Evolutionary conservation across 805 yeast species (phyloP), one percentile per base, ranked within the genome.

Genomic region (Saturnispora gosingensis): DNA sequence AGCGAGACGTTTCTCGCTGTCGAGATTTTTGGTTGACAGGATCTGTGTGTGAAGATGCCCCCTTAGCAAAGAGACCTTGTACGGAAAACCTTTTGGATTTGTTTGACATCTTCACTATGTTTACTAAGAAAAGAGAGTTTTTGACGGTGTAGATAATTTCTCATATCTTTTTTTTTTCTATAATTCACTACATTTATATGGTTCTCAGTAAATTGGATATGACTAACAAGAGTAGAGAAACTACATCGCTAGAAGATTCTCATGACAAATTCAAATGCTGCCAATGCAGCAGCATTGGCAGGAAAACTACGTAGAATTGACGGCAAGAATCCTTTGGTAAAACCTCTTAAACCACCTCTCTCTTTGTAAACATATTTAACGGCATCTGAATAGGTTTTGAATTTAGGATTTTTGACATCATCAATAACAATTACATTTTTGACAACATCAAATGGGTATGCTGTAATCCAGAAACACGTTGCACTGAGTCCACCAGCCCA

Each of bases 401-500:
- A 83, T 58, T 77, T 77, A 53, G 93, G 93, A 56, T 82, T 77
- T 25, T 78, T 71, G 27, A 88, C 83, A 57, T 78, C 79, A 64
- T 86, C 95, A 2, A 89, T 87, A 81, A 88, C 79, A 53, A 88
- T 78, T 45, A 83, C 84, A 62, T 88, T 95, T 66, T 88, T 89
- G 25, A 89, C 83, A 28, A 89, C 95, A 66, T 88, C 97, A 0
- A 84, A 78, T 1, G 96, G 96, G 62, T 87, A 88, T 0, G 96
- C 96, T 38, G 85, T 78, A 16, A 84, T 78, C 96, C 96, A 88
- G 68, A 88, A 88, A 43, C 88, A 83, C 0, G 88, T 77, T 3
- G 96, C 96, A 47, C 88, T 77, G 45, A 88, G 69, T 0, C 97
- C 97, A 28, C 97, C 97, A 9, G 90, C 78, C 95, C 96, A 88